A percentile compares a stretch with the other conserved stretches of the same genome.
These are phyloP conservation scores for Gymnopus androsaceus DNA, from an alignment of 1,284 basidiomycete genomes.

Conservation along the genomic window DNA sequence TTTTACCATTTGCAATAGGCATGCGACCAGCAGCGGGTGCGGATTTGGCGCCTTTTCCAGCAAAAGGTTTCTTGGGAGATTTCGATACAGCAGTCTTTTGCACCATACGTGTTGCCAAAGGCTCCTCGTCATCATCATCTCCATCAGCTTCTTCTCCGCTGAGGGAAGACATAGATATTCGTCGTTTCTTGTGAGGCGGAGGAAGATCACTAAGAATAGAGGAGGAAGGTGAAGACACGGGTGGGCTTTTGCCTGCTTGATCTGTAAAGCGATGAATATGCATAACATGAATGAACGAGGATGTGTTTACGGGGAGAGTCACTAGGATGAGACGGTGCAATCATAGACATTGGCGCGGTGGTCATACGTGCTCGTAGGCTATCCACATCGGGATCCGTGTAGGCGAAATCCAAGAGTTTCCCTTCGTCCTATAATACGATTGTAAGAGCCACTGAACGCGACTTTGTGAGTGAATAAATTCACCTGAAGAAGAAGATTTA, in stretches of 20 bases:
- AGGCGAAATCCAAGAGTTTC: slow-evolving; percentile 77
- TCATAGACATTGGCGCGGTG: slow-evolving; percentile 43
- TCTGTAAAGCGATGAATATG: slow-evolving; percentile 27
- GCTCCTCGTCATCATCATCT: slow-evolving; percentile 56
- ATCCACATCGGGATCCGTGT: slow-evolving; percentile 67
- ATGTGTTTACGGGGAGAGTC: slow-evolving; percentile 21
- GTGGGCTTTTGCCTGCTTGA: slow-evolving; percentile 34
- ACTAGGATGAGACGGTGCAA: slow-evolving; percentile 35
- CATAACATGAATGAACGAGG: neutral
- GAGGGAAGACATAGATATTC: slow-evolving; percentile 52
- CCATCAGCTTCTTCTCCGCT: slow-evolving; percentile 58
- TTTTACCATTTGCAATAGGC: slow-evolving; percentile 42
- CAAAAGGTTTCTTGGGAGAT: slow-evolving; percentile 22
- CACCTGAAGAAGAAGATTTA: neutral
- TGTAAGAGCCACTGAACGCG: neutral
- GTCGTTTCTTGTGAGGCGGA: slow-evolving; percentile 51
- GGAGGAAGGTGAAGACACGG: slow-evolving; percentile 51
- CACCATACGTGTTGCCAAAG: slow-evolving; percentile 56
- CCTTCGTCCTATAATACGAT: slow-evolving; percentile 61
- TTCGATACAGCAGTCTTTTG: slow-evolving; percentile 27
- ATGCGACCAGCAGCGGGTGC: slow-evolving; percentile 33
- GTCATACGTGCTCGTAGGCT: slow-evolving; percentile 77
- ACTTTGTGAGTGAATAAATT: neutral
- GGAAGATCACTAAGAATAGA: slow-evolving; percentile 59
- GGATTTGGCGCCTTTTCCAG: slow-evolving; percentile 9